phyloP scores from a whole-genome alignment of 176 grass and related monocot genomes.

The Musa troglodytarum region DNA sequence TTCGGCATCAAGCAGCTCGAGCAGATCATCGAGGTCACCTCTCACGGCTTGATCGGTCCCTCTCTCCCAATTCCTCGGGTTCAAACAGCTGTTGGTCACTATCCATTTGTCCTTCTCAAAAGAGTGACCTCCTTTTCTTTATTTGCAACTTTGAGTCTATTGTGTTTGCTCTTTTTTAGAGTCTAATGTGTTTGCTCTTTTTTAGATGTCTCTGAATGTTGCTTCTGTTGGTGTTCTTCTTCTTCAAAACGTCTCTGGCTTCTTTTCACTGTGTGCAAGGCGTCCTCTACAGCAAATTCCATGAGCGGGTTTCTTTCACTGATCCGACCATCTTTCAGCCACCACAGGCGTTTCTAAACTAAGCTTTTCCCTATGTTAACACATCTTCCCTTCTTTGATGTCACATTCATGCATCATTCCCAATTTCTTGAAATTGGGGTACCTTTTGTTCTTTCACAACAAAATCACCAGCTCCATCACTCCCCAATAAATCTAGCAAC shows the following conservation, averaged over 20 bases:
- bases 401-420: constrained; percentile 33
- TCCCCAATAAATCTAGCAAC: background rate
- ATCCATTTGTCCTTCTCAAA: too few relatives aligned
- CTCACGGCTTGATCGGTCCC: too few relatives aligned
- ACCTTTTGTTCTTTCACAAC: background rate
- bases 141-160: background rate
- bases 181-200: constrained; percentile 2
- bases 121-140: background rate
- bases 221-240: background rate
- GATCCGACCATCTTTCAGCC: too few relatives aligned
- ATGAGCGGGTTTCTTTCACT: constrained; percentile 2
- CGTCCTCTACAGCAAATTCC: background rate
- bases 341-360: too few relatives aligned
- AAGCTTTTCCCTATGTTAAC: too few relatives aligned
- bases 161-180: constrained; percentile 5
- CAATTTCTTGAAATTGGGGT: constrained; percentile 35
- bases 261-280: too few relatives aligned
- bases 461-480: background rate
- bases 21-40: constrained; percentile 65
- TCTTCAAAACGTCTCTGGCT: background rate
- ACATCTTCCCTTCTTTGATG: too few relatives aligned
- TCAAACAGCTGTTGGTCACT: background rate
- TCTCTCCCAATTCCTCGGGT: too few relatives aligned
- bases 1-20: constrained; percentile 94
- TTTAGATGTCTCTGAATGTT: background rate